phyloP scores from a whole-genome alignment of 2,329 filamentous ascomycete genomes.

The Pezicula neosporulosa region DNA sequence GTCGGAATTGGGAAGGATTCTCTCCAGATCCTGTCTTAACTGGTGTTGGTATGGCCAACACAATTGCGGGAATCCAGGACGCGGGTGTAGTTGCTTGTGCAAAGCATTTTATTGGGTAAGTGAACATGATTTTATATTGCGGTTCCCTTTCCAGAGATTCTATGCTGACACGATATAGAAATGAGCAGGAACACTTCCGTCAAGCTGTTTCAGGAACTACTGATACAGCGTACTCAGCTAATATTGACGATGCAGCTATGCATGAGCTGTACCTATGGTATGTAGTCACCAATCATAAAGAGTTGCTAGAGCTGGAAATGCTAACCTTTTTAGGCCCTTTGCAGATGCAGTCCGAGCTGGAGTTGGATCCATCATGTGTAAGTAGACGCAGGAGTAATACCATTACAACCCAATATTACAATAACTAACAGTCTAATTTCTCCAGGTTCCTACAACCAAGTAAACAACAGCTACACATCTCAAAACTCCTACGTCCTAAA shows the following conservation, averaged over 20 bases:
- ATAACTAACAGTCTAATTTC: background rate
- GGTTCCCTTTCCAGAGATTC: too few species aligned
- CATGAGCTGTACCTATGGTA: constrained; percentile 58
- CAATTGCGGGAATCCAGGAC: constrained; percentile 76
- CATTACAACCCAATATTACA: background rate
- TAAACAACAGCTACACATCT: constrained; percentile 78
- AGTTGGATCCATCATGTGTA: constrained; percentile 77
- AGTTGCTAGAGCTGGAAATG: background rate
- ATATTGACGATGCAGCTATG: constrained; percentile 58
- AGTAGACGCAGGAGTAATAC: constrained; percentile 54
- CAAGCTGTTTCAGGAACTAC: constrained; percentile 30
- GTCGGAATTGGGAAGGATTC: constrained; percentile 68
- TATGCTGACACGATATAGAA: constrained; percentile 24
- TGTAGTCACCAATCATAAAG: background rate
- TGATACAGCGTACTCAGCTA: constrained; percentile 63
- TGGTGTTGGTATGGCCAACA: constrained; percentile 67
- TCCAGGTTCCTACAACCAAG: constrained; percentile 55
- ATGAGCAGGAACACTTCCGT: constrained; percentile 63
- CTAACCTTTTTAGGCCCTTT: constrained; percentile 39
- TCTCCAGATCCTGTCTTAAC: constrained; percentile 74
- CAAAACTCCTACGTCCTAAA: constrained; percentile 77
- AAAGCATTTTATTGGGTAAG: constrained; percentile 57
- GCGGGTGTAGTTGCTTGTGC: constrained; percentile 79
- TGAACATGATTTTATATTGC: constrained; percentile 17
- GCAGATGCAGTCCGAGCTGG: constrained; percentile 61